phyloP scores from a whole-genome alignment of 768 basidiomycete genomes.

The Lentinula edodes region DNA sequence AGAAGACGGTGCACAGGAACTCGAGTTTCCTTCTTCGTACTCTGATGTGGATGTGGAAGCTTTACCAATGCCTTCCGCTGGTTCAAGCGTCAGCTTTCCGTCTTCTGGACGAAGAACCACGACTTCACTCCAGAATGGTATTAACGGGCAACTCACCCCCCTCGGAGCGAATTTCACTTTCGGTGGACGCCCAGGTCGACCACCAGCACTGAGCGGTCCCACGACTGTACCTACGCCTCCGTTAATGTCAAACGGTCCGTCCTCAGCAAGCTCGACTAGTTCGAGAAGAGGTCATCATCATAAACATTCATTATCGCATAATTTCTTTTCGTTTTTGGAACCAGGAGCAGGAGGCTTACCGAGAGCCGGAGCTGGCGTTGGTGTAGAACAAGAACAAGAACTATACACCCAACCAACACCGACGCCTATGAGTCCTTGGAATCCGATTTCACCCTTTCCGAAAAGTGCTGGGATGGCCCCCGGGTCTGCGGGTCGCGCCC shows the following conservation, averaged over 20 bases:
- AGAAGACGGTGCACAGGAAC: conserved; percentile 60
- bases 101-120: conserved; percentile 7
- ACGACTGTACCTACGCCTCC: conserved; percentile 18
- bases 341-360: conserved; percentile 37
- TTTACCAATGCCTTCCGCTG: conserved; percentile 39
- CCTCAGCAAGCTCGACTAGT: conserved; percentile 21
- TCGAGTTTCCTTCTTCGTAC: conserved; percentile 32
- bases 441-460: conserved; percentile 38
- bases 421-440: conserved; percentile 63
- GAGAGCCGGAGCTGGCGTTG: not conserved
- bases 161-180: conserved; percentile 59
- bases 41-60: conserved; percentile 26
- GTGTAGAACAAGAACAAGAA: conserved; percentile 20
- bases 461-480: conserved; percentile 5
- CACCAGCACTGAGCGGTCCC: conserved; percentile 27
- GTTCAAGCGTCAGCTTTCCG: conserved; percentile 33
- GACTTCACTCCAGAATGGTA: not conserved
- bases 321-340: conserved; percentile 94
- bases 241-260: conserved; percentile 16
- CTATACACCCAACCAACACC: conserved; percentile 57
- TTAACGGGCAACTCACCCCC: conserved; percentile 23
- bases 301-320: conserved; percentile 90
- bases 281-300: conserved; percentile 78
- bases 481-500: not conserved
- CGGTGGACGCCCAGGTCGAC: conserved; percentile 47